Evolutionary conservation across 2,329 filamentous ascomycete species (phyloP).

Genomic region (Phialocephala sp.): DNA sequence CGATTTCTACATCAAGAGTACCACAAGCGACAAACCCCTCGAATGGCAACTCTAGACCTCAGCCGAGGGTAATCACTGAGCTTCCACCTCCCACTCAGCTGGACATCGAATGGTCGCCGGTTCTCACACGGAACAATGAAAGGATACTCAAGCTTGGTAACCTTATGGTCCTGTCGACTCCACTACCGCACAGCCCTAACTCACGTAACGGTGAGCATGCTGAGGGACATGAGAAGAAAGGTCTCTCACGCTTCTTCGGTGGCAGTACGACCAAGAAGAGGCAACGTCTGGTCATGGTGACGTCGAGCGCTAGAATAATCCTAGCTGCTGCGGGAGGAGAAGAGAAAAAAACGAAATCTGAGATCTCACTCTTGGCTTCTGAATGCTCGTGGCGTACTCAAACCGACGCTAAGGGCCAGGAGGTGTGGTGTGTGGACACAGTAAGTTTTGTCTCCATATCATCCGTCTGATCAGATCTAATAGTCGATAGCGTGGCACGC

Average conservation of each 20-base stretch:
- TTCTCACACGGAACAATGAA: conserved; percentile 88
- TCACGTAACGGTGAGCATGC: conserved; percentile 69
- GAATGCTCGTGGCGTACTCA: conserved; percentile 82
- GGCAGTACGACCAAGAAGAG: conserved; percentile 91
- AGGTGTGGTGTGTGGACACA: conserved; percentile 89
- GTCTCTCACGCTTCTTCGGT: conserved; percentile 92
- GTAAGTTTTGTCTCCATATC: conserved; percentile 62
- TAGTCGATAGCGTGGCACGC: conserved; percentile 70
- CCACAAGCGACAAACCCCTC: conserved; percentile 43
- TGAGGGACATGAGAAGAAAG: conserved; percentile 86
- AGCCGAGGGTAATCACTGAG: conserved; percentile 88
- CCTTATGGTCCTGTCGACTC: conserved; percentile 79
- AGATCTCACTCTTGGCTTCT: conserved; percentile 79
- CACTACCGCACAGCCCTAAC: conserved; percentile 75
- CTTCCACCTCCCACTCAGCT: conserved; percentile 94
- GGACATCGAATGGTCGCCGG: conserved; percentile 98
- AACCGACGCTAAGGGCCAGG: conserved; percentile 84
- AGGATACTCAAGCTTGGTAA: conserved; percentile 94
- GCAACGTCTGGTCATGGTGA: conserved; percentile 92
- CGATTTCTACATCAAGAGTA: conserved; percentile 39
- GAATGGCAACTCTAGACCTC: conserved; percentile 58
- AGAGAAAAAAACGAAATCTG: conserved; percentile 93
- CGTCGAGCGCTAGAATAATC: conserved; percentile 86
- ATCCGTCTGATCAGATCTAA: conserved; percentile 7
- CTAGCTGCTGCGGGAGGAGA: conserved; percentile 91